These are phyloP conservation scores for Chaetomium globosum DNA, from an alignment of 2,329 filamentous ascomycete genomes.

Conservation along the genomic window DNA sequence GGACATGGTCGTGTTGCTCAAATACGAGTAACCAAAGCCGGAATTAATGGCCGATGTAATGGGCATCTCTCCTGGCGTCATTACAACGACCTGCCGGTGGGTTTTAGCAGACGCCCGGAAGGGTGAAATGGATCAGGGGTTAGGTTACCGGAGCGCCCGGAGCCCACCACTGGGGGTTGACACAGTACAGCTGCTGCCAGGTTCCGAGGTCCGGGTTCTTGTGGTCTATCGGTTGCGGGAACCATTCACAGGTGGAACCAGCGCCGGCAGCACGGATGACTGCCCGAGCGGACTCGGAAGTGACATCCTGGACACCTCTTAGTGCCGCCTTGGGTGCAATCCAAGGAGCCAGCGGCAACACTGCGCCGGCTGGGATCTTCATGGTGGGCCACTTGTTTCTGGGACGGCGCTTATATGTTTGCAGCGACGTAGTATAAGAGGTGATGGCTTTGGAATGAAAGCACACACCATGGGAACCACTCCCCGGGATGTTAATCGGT, in stretches of 20 bases:
- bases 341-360: constrained; percentile 31
- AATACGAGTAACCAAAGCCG: constrained; percentile 26
- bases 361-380: constrained; percentile 28
- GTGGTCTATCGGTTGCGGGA: constrained; percentile 36
- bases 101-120: neutral
- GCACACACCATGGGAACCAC: neutral
- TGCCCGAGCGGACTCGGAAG: constrained; percentile 15
- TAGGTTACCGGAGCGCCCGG: constrained; percentile 32
- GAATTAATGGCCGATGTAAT: constrained; percentile 28
- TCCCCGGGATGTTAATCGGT: neutral
- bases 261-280: constrained; percentile 23
- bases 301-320: constrained; percentile 20
- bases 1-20: constrained; percentile 34
- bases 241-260: constrained; percentile 30
- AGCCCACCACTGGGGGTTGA: constrained; percentile 32
- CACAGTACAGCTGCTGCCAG: constrained; percentile 37
- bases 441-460: neutral
- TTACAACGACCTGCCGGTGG: constrained; percentile 30
- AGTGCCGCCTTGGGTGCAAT: constrained; percentile 28
- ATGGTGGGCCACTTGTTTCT: constrained; percentile 18
- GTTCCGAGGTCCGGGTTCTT: constrained; percentile 28
- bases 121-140: neutral
- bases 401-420: too few species aligned
- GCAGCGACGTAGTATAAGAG: neutral
- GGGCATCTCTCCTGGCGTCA: constrained; percentile 31